A percentile compares a stretch with the other conserved stretches of the same genome.
Conservation (phyloP, 768 basidiomycete species). For the Pleurotus citrinopileatus region DNA sequence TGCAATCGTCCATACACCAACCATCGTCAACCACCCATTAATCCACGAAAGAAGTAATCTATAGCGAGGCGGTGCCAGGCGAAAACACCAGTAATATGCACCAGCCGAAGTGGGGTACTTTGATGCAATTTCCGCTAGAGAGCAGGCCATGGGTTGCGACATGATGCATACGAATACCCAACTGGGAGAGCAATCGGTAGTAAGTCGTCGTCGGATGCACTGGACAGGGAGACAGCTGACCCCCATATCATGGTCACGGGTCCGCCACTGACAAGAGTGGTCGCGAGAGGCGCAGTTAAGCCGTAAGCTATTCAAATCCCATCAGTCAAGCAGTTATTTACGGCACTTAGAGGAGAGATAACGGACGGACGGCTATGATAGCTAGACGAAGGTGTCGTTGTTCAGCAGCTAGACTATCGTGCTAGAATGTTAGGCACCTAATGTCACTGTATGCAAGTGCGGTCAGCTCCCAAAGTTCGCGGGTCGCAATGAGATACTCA, state of each 20-base stretch:
- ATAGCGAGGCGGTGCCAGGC: constrained; percentile 49
- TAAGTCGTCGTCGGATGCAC: background rate
- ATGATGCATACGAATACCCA: constrained; percentile 51
- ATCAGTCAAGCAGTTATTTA: background rate
- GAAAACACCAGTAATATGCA: constrained; percentile 67
- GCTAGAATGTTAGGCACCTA: constrained; percentile 31
- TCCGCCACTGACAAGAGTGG: constrained; percentile 52
- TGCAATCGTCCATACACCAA: constrained; percentile 69
- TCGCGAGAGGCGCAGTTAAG: constrained; percentile 54
- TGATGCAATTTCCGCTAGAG: constrained; percentile 57
- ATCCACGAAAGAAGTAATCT: constrained; percentile 59
- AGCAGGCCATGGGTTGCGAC: constrained; percentile 46
- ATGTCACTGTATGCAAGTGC: constrained; percentile 34
- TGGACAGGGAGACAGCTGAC: constrained; percentile 23
- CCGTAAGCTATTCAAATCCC: constrained; percentile 41
- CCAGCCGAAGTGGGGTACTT: constrained; percentile 62
- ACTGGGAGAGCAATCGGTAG: constrained; percentile 15
- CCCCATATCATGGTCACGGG: constrained; percentile 60
- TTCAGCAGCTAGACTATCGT: background rate
- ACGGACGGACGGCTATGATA: constrained; percentile 62
- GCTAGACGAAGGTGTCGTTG: constrained; percentile 29
- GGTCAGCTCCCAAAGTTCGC: background rate
- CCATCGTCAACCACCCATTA: constrained; percentile 66
- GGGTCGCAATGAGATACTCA: constrained; percentile 24
- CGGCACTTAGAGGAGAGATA: background rate